Conservation (phyloP, 1,139 yeast genomes). For the Debaryomyces robertsiae region DNA sequence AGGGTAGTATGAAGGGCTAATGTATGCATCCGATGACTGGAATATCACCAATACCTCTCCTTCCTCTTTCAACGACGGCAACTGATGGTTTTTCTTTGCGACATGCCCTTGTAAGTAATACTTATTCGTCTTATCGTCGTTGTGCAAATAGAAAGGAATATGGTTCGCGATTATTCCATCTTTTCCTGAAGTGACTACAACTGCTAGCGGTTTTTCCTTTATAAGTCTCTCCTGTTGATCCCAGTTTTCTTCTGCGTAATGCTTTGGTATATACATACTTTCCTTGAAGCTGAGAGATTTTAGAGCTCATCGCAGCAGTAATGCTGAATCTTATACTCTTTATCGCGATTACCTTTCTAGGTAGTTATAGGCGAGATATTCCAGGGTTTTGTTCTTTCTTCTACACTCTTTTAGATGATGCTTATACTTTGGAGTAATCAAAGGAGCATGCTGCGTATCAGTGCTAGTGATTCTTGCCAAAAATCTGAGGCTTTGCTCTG, state of each 20-base stretch:
- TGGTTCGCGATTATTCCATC: conserved; percentile 56
- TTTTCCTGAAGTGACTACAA: conserved; percentile 47
- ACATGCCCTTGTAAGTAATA: conserved; percentile 56
- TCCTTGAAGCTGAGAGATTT: too few species aligned
- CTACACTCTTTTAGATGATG: too few species aligned
- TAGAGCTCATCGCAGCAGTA: too few species aligned
- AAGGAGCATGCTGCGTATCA: too few species aligned
- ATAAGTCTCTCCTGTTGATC: conserved; percentile 46
- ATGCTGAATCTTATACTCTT: too few species aligned
- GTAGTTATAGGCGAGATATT: too few species aligned
- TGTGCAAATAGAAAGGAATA: conserved; percentile 53
- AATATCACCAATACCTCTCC: conserved; percentile 54
- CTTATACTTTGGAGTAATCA: too few species aligned
- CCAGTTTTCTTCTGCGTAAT: conserved; percentile 38
- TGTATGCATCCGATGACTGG: conserved; percentile 56
- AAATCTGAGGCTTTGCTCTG: too few species aligned
- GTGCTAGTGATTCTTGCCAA: too few species aligned
- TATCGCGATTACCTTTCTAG: too few species aligned
- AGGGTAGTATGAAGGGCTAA: conserved; percentile 64
- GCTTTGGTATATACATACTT: conserved; percentile 38
- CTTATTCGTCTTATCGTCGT: conserved; percentile 40
- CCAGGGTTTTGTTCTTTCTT: too few species aligned
- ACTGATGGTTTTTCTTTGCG: conserved; percentile 57
- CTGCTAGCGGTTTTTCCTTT: conserved; percentile 52
- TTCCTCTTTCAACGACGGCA: conserved; percentile 43